Percentiles rank a stretch among this genome's conserved stretches.
Conservation (phyloP, 1,284 basidiomycete genomes). For the Pterula multifida region DNA sequence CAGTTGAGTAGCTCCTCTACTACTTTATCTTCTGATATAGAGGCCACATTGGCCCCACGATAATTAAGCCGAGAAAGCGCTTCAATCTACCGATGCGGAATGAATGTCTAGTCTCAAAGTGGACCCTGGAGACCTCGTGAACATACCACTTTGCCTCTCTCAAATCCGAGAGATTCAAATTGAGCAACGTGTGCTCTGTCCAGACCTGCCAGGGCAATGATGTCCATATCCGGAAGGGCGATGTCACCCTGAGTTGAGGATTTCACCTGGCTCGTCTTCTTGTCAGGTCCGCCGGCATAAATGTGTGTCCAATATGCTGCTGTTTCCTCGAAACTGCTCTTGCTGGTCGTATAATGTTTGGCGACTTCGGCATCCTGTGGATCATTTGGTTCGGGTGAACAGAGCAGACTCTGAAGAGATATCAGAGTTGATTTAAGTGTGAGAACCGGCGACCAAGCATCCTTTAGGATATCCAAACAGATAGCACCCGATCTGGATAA, state of each 20-base stretch:
- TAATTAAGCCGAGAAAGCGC: slow-evolving; percentile 86
- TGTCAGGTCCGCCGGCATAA: slow-evolving; percentile 67
- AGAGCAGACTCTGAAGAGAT: slow-evolving; percentile 90
- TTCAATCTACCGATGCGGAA: slow-evolving; percentile 48
- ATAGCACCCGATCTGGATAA: slow-evolving; percentile 52
- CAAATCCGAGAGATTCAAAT: slow-evolving; percentile 66
- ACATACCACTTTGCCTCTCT: slow-evolving; percentile 66
- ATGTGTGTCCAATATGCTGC: slow-evolving; percentile 91
- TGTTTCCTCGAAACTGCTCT: slow-evolving; percentile 81
- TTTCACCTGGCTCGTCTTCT: slow-evolving; percentile 22
- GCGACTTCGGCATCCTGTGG: slow-evolving; percentile 98
- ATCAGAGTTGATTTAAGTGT: slow-evolving; percentile 96
- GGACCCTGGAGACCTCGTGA: not conserved
- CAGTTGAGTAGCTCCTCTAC: slow-evolving; percentile 38
- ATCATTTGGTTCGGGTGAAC: slow-evolving; percentile 92
- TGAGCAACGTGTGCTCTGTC: slow-evolving; percentile 63
- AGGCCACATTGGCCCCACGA: slow-evolving; percentile 50
- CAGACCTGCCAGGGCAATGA: slow-evolving; percentile 66
- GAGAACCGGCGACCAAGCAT: slow-evolving; percentile 88
- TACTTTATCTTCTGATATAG: slow-evolving; percentile 35
- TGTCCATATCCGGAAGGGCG: slow-evolving; percentile 28
- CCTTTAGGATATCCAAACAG: slow-evolving; percentile 61
- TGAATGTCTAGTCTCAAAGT: not conserved
- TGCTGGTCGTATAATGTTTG: slow-evolving; percentile 89
- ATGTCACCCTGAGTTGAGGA: slow-evolving; percentile 12